Base-by-base conservation (phyloP, 2,329 filamentous ascomycete genomes). In the Aspergillus jensenii region DNA sequence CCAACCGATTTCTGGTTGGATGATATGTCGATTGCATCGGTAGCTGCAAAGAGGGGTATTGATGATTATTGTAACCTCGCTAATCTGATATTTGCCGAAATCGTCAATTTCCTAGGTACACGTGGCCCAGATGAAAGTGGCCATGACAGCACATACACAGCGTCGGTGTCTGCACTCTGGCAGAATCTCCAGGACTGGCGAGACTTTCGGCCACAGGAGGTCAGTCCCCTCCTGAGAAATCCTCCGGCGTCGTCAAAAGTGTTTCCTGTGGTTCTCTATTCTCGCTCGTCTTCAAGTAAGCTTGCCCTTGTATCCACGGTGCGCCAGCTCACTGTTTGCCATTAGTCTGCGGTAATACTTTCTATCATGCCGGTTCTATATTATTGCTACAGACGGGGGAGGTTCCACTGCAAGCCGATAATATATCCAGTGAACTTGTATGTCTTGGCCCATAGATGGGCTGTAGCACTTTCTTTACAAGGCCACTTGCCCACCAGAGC, bases 321-420 rank as follows among this genome's bases (percentile, higher is more conserved):
- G 23, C 27, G 15, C 2, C 19, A 46, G 8, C 23, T n/a, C 15
- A 43, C 40, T 21, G 21, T 52, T 6, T 40, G 14, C 17, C 9
- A 25, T 25, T 43, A 63, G 61, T 61, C 40, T 63, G 61, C 21
- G 59, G 59, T 3, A 61, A 63, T 58, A 63, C 61, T 12, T 63
- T 63, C 27, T 61, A 61, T 37, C 61, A 63, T 59, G 31, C 61
- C 8, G 61, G 61, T 2, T 63, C 39, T 17, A 63, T 63, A 15
- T 50, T 63, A 23, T 59, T 63, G n/a, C 37, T 61, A 8, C 61
- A 61, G n/a, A 25, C 23, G 23, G 23, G 23, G 23, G 23, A 25
- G 7, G 23, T 25, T 7, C 23, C 23, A 7, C 23, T 25, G 23
- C 23, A 25, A 7, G 23, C 23, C 23, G 6, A 25, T 7, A 25